Base-by-base conservation (phyloP, 129 eudicot genomes). In the Tanacetum coccineum region DNA sequence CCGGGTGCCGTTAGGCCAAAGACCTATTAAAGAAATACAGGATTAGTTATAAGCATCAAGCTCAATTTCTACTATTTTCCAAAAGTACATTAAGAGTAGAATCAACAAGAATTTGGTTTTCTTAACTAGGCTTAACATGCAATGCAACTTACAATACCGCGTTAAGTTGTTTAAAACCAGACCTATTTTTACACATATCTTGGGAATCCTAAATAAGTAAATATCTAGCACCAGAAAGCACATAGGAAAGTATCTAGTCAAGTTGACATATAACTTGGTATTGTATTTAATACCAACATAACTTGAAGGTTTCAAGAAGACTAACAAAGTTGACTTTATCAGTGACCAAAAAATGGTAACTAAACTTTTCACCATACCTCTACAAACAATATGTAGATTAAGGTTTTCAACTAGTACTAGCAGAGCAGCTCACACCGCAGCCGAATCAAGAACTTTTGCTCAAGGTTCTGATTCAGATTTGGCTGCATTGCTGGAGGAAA, bases 401-500 rank as follows among this genome's bases (percentile, higher is more conserved):
- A 62, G 63, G 20, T 50, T 51, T 52, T 70, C 21, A 40, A 9
- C 1, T 70, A 62, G 5, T 20, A 22, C 54, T 36, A 20, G 4
- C 9, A 72, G 46, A 62, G 13, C 76, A 51, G 19, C 46, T 17
- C 48, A 63, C 45, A 3, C 64, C 6, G 19, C 10, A 1, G 42
- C 25, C 10, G 55, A 40, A 56, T 44, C 74, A 57, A 21, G 63
- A 13, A 3, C 9, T 53, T 62, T 6, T 20, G 54, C 12, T 51
- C 30, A 3, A n/a, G 32, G 22, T 56, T 8, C 49, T 10, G 47
- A 1, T 45, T 42, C 52, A 4, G 52, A 71, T 39, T 72, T 73
- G 32, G 57, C 71, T 15, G 45, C 58, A n/a, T 45, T 54, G 17
- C 64, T 71, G n/a, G 12, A 77, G 6, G 51, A 78, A 15, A 72